These are phyloP conservation scores for Boechera stricta DNA, from an alignment of 345 rosid species.

Conservation along the genomic window DNA sequence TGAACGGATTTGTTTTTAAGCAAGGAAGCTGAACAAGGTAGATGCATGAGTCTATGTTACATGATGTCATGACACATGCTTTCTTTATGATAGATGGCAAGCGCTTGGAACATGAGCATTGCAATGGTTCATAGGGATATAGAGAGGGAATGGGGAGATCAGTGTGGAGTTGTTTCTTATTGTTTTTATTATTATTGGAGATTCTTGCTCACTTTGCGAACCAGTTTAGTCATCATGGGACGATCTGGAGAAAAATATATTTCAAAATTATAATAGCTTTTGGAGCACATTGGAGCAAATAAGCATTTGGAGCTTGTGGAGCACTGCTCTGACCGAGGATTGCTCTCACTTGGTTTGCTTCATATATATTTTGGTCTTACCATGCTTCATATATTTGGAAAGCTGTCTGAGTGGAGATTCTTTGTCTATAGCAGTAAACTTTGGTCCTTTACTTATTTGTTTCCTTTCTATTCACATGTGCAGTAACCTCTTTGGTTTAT, in stretches of 20 bases:
- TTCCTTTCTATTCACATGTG: constrained; percentile 25
- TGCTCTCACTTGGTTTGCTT: constrained; percentile 96
- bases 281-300: constrained; percentile 90
- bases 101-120: constrained; percentile 96
- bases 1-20: constrained; percentile 7
- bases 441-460: constrained; percentile 28
- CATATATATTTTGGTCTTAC: constrained; percentile 53
- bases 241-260: constrained; percentile 61
- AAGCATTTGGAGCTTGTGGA: constrained; percentile 88
- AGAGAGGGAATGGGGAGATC: constrained; percentile 92
- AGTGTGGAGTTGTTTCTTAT: constrained; percentile 70
- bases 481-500: constrained; percentile 38
- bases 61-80: constrained; percentile 88
- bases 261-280: constrained; percentile 73
- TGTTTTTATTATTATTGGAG: constrained; percentile 65
- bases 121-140: constrained; percentile 90
- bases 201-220: constrained; percentile 74
- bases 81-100: constrained; percentile 96
- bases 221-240: constrained; percentile 64
- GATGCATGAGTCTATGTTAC: constrained; percentile 64
- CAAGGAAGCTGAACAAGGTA: constrained; percentile 62
- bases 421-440: constrained; percentile 34
- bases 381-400: constrained; percentile 26
- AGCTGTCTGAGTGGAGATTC: constrained; percentile 43
- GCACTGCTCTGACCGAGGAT: constrained; percentile 87